Evolutionary conservation across 2,329 filamentous ascomycete species (phyloP).

Genomic region (Fusarium sp.): DNA sequence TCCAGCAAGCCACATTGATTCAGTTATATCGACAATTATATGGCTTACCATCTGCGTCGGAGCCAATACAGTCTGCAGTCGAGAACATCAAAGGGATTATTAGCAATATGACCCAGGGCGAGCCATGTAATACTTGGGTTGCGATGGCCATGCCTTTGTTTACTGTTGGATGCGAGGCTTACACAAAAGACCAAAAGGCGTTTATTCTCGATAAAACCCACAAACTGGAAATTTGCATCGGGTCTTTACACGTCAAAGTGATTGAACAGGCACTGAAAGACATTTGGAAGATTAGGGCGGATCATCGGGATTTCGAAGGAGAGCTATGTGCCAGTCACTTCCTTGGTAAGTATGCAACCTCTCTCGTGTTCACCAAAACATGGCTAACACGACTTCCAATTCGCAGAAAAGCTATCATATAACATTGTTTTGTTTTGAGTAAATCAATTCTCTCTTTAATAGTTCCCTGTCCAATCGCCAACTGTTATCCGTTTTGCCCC

Average conservation of each 20-base stretch:
- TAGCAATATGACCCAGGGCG: constrained; percentile 43
- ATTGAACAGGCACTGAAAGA: constrained; percentile 43
- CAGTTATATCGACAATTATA: constrained; percentile 44
- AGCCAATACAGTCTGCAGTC: constrained; percentile 34
- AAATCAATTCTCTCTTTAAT: accelerated
- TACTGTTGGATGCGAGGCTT: constrained; percentile 45
- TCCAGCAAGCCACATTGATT: constrained; percentile 44
- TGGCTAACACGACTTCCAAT: neutral
- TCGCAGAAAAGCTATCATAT: constrained; percentile 39
- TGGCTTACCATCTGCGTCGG: constrained; percentile 24
- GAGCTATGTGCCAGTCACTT: constrained; percentile 34
- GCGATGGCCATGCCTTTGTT: constrained; percentile 48
- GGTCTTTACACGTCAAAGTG: constrained; percentile 42
- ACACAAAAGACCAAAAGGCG: constrained; percentile 22
- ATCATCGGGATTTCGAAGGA: constrained; percentile 30
- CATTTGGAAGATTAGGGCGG: constrained; percentile 42
- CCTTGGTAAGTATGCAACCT: constrained; percentile 30
- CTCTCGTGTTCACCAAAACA: neutral
- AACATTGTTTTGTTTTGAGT: constrained; percentile 44
- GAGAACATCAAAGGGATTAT: constrained; percentile 37
- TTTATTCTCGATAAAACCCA: constrained; percentile 44
- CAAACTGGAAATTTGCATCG: constrained; percentile 42
- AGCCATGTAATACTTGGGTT: constrained; percentile 47
- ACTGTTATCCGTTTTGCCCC: too few relatives aligned
- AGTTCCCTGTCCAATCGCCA: too few relatives aligned